Evolutionary conservation across 352 stramenopile species (phyloP), one percentile per base, ranked within the genome.

Genomic region (Globisporangium okanoganense): DNA sequence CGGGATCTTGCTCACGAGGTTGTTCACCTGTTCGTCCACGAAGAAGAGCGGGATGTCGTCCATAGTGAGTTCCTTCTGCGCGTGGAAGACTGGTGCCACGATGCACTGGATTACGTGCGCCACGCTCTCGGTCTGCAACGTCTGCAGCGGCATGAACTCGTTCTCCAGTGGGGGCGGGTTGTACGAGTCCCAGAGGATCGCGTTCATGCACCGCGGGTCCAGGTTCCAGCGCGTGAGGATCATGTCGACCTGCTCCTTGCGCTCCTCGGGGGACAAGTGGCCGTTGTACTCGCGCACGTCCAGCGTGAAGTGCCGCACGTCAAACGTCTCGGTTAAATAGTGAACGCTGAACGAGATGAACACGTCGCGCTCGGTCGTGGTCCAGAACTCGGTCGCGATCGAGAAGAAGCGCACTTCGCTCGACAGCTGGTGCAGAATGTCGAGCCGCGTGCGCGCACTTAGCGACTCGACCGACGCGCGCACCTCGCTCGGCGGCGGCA

Each of bases 281-380:
- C 69, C 66, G 31, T 70, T 79, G 52, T 76, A 73, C 61, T 79
- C 71, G 25, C 71, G 61, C 24, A 82, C 71, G 50, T 82, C 74
- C 9, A 82, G 60, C 41, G 74, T 82, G 18, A 78, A 78, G 49
- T 82, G 71, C 2, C 74, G 69, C 18, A 64, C 51, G 43, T 80
- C 72, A 24, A 83, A 80, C 16, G 60, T 67, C 33, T 78, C 60
- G 1, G 74, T 80, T 29, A 78, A 57, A 45, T 78, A 80, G 55
- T 80, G 72, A 40, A 83, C 70, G 16, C 64, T 78, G 56, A 80
- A 76, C 12, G 70, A 75, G n/a, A 82, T 61, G 54, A 78, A 82
- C 53, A 74, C 69, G 43, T 82, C 69, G 13, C 70, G 66, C 48
- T 79, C 71, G 5, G 64, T 66, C 24, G 73, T 79, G 20, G 73